A percentile compares a stretch with the other conserved stretches of the same genome.
phyloP scores from a whole-genome alignment of 2,329 filamentous ascomycete species.

The Curvularia lunata region DNA sequence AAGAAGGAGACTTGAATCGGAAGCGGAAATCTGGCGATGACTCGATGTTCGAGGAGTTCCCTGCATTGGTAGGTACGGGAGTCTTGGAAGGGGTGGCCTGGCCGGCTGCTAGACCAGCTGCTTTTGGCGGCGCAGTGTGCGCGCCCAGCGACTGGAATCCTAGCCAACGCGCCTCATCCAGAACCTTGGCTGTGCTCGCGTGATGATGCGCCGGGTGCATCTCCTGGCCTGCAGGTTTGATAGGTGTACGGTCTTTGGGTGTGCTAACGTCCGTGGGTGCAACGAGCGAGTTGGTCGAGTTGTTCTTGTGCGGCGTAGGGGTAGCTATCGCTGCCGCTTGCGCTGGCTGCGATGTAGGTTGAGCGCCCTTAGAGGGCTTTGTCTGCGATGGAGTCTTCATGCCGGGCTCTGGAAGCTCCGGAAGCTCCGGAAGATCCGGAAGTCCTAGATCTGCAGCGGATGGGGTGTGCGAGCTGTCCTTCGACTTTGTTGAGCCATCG shows the following conservation, averaged over 20 bases:
- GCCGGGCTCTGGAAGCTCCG: constrained; percentile 27
- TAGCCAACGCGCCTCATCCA: constrained; percentile 79
- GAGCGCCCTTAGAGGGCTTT: constrained; percentile 25
- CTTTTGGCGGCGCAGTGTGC: constrained; percentile 56
- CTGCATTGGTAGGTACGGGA: constrained; percentile 33
- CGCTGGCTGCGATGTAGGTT: constrained; percentile 35
- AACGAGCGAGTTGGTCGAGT: constrained; percentile 31
- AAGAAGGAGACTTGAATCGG: constrained; percentile 64
- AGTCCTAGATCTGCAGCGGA: constrained; percentile 31
- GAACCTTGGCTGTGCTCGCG: constrained; percentile 72
- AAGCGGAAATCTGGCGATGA: constrained; percentile 71
- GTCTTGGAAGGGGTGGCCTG: constrained; percentile 70
- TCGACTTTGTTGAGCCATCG: constrained; percentile 23
- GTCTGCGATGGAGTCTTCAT: constrained; percentile 30
- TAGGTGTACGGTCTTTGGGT: constrained; percentile 68
- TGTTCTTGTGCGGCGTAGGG: constrained; percentile 57
- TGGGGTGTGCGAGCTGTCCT: constrained; percentile 39
- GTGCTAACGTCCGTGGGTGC: constrained; percentile 38
- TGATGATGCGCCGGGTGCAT: constrained; percentile 92
- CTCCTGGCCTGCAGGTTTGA: constrained; percentile 76
- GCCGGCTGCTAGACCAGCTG: constrained; percentile 46
- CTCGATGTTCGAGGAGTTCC: constrained; percentile 27
- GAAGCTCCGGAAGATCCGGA: constrained; percentile 26
- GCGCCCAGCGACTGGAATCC: constrained; percentile 75
- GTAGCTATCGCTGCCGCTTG: constrained; percentile 24